Evolutionary conservation across 345 rosid species (phyloP).

Genomic region (Microthlaspi erraticum): DNA sequence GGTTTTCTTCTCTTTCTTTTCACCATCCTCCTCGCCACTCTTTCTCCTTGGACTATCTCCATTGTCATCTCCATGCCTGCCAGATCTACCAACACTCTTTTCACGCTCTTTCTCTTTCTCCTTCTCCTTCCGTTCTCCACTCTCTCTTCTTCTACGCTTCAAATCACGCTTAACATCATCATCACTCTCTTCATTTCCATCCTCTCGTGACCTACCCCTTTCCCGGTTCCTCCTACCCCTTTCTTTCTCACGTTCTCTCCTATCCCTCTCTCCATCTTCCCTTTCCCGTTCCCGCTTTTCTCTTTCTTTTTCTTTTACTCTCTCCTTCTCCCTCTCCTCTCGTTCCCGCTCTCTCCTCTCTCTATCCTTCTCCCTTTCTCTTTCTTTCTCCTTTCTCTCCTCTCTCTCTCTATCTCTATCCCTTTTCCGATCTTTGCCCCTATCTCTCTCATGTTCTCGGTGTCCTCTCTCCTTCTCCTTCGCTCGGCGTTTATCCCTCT

Average conservation of each 20-base stretch:
- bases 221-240: conserved; percentile 61
- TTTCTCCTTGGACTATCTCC: conserved; percentile 63
- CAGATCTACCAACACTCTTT: conserved; percentile 57
- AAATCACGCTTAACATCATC: conserved; percentile 48
- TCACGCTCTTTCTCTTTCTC: conserved; percentile 75
- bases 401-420: conserved; percentile 42
- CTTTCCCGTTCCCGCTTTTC: conserved; percentile 48
- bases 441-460: conserved; percentile 48
- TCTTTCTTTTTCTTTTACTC: conserved; percentile 47
- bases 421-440: conserved; percentile 42
- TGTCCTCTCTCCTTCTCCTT: conserved; percentile 40
- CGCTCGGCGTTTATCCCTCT: conserved; percentile 49
- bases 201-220: conserved; percentile 57
- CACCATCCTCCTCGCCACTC: conserved; percentile 57
- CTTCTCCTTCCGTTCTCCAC: conserved; percentile 55
- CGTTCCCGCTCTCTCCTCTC: conserved; percentile 45
- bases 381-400: conserved; percentile 42
- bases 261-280: conserved; percentile 19
- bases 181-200: conserved; percentile 62
- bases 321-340: conserved; percentile 44
- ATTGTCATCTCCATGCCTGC: conserved; percentile 54
- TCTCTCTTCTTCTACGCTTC: conserved; percentile 59
- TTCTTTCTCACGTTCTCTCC: conserved; percentile 44
- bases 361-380: conserved; percentile 45
- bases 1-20: conserved; percentile 60